Evolutionary conservation across 1,284 basidiomycete genomes (phyloP).

Genomic region (Polyporus tsugae): DNA sequence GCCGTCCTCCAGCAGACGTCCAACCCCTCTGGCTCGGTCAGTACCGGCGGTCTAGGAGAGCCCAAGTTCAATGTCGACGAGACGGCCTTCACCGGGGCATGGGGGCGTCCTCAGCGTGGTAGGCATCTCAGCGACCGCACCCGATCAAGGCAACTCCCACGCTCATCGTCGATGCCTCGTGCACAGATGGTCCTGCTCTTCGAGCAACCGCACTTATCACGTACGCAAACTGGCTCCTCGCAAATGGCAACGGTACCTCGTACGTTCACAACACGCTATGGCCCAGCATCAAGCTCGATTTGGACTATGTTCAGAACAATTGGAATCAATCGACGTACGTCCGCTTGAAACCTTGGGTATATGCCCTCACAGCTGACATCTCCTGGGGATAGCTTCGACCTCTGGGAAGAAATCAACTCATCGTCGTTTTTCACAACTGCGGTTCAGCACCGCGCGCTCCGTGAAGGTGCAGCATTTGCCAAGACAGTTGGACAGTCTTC

Average conservation of each 20-base stretch:
- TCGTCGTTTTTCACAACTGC: slow-evolving; percentile 59
- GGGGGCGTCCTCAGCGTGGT: slow-evolving; percentile 62
- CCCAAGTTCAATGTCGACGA: slow-evolving; percentile 59
- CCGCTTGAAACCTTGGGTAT: not conserved
- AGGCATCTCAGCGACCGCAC: slow-evolving; percentile 1
- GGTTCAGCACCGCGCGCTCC: slow-evolving; percentile 54
- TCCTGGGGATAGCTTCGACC: slow-evolving; percentile 48
- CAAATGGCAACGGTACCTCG: slow-evolving; percentile 55
- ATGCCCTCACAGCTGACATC: not conserved
- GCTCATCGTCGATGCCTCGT: not conserved
- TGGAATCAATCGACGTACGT: slow-evolving; percentile 52
- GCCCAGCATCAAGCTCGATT: slow-evolving; percentile 74
- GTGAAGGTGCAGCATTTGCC: slow-evolving; percentile 49
- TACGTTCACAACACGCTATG: slow-evolving; percentile 64
- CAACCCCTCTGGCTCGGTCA: slow-evolving; percentile 53
- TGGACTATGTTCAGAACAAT: slow-evolving; percentile 63
- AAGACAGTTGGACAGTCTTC: slow-evolving; percentile 45
- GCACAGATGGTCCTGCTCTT: slow-evolving; percentile 75
- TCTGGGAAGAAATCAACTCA: slow-evolving; percentile 58
- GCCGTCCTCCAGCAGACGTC: slow-evolving; percentile 47
- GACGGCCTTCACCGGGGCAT: slow-evolving; percentile 51
- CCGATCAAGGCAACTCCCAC: not conserved
- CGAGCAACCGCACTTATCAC: slow-evolving; percentile 74
- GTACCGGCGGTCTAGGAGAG: slow-evolving; percentile 54
- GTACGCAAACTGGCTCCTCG: slow-evolving; percentile 73